Percentiles rank a stretch among this genome's conserved stretches.
Conservation (phyloP, 1,284 basidiomycete genomes). For the Boletus smithii region DNA sequence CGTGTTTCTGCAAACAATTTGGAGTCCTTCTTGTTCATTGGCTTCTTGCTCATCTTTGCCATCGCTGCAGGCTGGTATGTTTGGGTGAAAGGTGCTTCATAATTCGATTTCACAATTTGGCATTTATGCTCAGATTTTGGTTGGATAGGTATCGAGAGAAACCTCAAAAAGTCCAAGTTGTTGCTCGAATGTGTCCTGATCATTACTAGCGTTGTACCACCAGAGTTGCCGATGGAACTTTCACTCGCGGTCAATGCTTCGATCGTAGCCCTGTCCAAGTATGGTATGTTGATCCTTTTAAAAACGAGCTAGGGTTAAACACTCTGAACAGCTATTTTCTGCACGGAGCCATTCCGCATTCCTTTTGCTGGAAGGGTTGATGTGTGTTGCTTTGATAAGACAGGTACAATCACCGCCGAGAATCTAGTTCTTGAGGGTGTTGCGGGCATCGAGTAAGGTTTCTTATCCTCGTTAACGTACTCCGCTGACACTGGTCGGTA, state of each 20-base stretch:
- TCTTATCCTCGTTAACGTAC: background rate
- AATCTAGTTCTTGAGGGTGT: constrained; percentile 93
- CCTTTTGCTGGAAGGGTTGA: constrained; percentile 91
- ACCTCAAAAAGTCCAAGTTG: constrained; percentile 89
- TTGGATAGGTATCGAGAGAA: constrained; percentile 70
- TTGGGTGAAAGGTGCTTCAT: constrained; percentile 78
- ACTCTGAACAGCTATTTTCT: constrained; percentile 77
- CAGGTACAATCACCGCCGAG: constrained; percentile 94
- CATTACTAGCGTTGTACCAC: constrained; percentile 93
- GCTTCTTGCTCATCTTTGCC: constrained; percentile 92
- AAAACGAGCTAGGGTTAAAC: background rate
- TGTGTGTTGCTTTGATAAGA: constrained; percentile 98
- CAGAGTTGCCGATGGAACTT: constrained; percentile 94
- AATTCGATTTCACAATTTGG: background rate
- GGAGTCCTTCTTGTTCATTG: constrained; percentile 94
- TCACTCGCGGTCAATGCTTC: constrained; percentile 93
- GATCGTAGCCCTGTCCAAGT: constrained; percentile 90
- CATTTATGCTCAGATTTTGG: constrained; percentile 6
- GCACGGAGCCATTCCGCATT: constrained; percentile 96
- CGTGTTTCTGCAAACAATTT: constrained; percentile 91
- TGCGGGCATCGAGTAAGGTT: constrained; percentile 76
- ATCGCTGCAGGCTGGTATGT: constrained; percentile 96
- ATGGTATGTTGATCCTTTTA: constrained; percentile 47
- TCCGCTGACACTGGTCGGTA: constrained; percentile 29
- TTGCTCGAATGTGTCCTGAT: constrained; percentile 92